Conservation (phyloP, 2,329 filamentous ascomycete genomes). For the Aspergillus fumigatiaffinis region DNA sequence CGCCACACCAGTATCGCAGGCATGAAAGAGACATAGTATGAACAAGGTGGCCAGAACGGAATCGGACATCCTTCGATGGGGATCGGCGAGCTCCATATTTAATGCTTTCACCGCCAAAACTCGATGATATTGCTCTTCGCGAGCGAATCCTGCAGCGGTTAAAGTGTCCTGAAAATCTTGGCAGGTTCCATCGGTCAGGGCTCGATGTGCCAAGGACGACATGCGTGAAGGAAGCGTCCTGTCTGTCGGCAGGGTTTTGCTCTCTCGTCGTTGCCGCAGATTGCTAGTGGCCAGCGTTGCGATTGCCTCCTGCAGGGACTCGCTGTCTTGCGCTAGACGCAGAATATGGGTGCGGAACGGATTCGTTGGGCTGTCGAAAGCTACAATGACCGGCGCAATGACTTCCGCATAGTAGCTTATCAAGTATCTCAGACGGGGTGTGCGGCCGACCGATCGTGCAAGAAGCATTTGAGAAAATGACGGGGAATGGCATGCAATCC, state of each 20-base stretch:
- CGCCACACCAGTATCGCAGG: slow-evolving; percentile 87
- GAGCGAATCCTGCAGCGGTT: slow-evolving; percentile 56
- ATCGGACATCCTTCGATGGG: slow-evolving; percentile 71
- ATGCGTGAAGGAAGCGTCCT: slow-evolving; percentile 48
- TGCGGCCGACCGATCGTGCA: slow-evolving; percentile 53
- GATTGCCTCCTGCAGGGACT: slow-evolving; percentile 86
- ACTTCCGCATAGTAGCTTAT: slow-evolving; percentile 92
- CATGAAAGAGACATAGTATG: slow-evolving; percentile 84
- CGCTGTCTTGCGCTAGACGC: slow-evolving; percentile 69
- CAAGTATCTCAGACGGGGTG: slow-evolving; percentile 78
- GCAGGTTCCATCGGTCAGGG: slow-evolving; percentile 37
- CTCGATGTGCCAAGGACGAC: slow-evolving; percentile 45
- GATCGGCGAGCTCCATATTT: slow-evolving; percentile 78
- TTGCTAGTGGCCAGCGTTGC: slow-evolving; percentile 87
- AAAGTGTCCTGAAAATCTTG: slow-evolving; percentile 39
- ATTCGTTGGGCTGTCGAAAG: slow-evolving; percentile 80
- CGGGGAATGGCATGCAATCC: slow-evolving; percentile 23
- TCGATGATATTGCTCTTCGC: slow-evolving; percentile 80
- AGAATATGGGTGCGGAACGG: slow-evolving; percentile 83
- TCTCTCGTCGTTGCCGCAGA: slow-evolving; percentile 70
- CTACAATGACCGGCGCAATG: slow-evolving; percentile 87
- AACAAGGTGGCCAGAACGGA: slow-evolving; percentile 83
- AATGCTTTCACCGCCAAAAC: slow-evolving; percentile 76
- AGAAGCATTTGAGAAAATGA: slow-evolving; percentile 36
- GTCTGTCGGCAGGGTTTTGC: slow-evolving; percentile 52